Conservation (phyloP, 78 protist genomes). For the Protostelium mycophagum region DNA sequence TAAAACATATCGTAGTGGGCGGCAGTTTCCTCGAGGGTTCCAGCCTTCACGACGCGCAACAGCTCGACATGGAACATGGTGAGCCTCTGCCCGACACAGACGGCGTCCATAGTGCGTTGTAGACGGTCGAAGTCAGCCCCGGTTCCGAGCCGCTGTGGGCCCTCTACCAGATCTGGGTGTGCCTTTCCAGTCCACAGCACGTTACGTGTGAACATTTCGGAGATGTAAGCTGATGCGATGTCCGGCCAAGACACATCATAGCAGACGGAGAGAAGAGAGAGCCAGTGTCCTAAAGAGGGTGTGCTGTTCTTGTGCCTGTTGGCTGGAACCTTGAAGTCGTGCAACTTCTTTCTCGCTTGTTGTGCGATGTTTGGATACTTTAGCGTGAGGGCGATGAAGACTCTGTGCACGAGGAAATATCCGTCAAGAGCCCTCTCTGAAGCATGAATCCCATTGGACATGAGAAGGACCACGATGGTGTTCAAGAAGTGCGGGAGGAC, state of each 20-base stretch:
- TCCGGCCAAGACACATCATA: constrained; percentile 40
- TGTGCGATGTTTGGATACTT: constrained; percentile 36
- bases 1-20: neutral
- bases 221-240: constrained; percentile 19
- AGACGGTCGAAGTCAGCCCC: constrained; percentile 18
- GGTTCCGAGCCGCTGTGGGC: constrained; percentile 7
- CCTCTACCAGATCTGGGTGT: constrained; percentile 6
- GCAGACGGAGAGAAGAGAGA: constrained; percentile 45
- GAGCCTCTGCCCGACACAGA: constrained; percentile 36
- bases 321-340: constrained; percentile 1
- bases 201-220: constrained; percentile 54
- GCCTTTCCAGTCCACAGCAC: constrained; percentile 34
- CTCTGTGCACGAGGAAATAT: constrained; percentile 44
- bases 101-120: constrained; percentile 16
- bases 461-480: constrained; percentile 8
- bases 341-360: constrained; percentile 19
- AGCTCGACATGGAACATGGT: constrained; percentile 59
- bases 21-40: neutral
- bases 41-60: neutral
- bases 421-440: constrained; percentile 38
- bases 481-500: constrained; percentile 15
- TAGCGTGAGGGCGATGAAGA: constrained; percentile 29
- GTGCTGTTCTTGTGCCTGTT: constrained; percentile 26
- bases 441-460: neutral
- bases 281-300: constrained; percentile 46